Base-by-base conservation (phyloP, 345 rosid genomes). In the Linum tenue region DNA sequence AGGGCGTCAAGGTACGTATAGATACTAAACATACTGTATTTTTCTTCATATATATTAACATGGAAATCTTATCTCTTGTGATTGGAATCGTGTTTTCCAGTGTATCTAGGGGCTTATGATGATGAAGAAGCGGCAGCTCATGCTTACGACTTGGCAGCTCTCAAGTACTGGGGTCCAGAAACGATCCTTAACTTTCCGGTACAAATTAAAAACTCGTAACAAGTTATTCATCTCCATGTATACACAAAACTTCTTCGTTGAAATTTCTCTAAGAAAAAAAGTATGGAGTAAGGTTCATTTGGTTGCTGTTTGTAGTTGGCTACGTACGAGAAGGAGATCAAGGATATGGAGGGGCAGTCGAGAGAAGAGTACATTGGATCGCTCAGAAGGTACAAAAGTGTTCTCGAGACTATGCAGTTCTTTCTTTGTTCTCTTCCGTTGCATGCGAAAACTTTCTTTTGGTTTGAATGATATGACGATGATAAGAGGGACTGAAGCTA, bases 71-170 rank as follows among this genome's bases (percentile, higher is more conserved):
- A n/a, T n/a, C n/a, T n/a, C n/a, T n/a, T n/a, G n/a, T n/a, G n/a
- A n/a, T n/a, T n/a, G n/a, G n/a, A n/a, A n/a, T n/a, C n/a, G n/a
- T n/a, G n/a, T n/a, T n/a, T 64, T 22, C 3, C 11, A 8, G 3
- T 55, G 12, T 57, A 1, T 0, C 38, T 42, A 90, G 99, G 99
- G 11, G 97, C 97, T 40, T 90, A 94, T 64, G 91, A 94, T 51
- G 83, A 90, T 60, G 97, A 94, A 80, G 92, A 75, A 75, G 88
- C 95, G 10, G 99, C 95, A 0, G 99, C 97, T 72, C 99, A 80
- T 79, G 92, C 97, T 14, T 88, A 90, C 71, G 99, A 94, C 82
- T 79, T 94, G 76, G 97, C 99, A 9, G 99, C 99, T 74, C 73
- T 94, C 69, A 94, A 88, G 72, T 94, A 86, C 42, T 94, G 99